Conservation (phyloP, 2,329 filamentous ascomycete species). For the Calonectria leucothoes region DNA sequence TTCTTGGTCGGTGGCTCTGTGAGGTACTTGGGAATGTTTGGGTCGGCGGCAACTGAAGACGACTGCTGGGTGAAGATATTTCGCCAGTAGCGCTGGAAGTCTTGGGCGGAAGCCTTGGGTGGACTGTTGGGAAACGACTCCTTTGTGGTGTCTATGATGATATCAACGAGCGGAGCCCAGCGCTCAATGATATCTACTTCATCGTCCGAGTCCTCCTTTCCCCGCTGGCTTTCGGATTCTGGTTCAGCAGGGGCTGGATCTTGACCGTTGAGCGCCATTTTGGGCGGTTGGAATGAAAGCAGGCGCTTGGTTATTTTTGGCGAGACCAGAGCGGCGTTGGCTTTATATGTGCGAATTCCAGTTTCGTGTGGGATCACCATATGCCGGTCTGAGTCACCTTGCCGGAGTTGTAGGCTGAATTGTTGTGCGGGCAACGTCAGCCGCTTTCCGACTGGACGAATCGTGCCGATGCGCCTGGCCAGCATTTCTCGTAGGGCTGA, state of each 20-base stretch:
- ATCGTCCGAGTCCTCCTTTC: not conserved
- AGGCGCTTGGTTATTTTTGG: too few species aligned
- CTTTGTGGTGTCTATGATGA: not conserved
- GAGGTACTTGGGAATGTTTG: conserved; percentile 6
- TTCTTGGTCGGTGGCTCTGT: conserved; percentile 7
- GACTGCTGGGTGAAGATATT: not conserved
- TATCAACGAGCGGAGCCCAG: conserved; percentile 5
- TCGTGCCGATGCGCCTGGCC: not conserved
- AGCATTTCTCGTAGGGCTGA: too few species aligned
- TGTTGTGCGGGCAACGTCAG: not conserved
- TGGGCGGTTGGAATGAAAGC: not conserved
- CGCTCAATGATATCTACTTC: not conserved
- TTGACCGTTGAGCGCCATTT: not conserved
- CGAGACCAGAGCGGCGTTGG: not conserved
- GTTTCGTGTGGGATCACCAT: not conserved
- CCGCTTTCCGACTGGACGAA: not conserved
- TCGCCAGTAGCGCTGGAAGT: conserved; percentile 20
- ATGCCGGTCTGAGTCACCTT: not conserved
- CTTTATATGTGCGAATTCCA: not conserved
- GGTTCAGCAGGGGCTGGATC: not conserved
- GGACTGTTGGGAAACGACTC: conserved; percentile 11
- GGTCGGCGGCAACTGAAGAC: not conserved
- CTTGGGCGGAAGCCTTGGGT: not conserved
- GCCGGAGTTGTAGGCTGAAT: not conserved
- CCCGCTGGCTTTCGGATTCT: not conserved